These are phyloP conservation scores for Tuber aestivum DNA, from an alignment of 495 filamentous ascomycete species.

Conservation along the genomic window DNA sequence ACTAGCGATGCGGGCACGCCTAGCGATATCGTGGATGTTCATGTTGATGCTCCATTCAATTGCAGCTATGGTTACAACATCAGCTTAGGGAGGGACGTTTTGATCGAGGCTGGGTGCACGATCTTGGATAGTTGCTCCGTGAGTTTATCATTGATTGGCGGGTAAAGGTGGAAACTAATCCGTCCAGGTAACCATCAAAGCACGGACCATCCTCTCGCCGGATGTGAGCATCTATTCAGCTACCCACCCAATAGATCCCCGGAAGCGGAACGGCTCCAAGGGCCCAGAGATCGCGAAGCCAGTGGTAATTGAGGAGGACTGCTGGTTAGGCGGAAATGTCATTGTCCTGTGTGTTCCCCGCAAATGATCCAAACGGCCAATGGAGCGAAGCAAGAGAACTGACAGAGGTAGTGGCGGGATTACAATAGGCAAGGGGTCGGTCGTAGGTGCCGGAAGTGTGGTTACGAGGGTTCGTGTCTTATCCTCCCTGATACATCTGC, in stretches of 20 bases:
- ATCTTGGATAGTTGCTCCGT: slow-evolving; percentile 74
- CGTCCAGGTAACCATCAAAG: slow-evolving; percentile 65
- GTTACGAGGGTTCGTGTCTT: slow-evolving; percentile 69
- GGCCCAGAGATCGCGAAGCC: slow-evolving; percentile 65
- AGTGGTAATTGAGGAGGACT: slow-evolving; percentile 80
- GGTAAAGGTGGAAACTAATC: slow-evolving; percentile 26
- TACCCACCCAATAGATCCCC: slow-evolving; percentile 68
- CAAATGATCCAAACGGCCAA: slow-evolving; percentile 40
- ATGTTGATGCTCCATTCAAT: slow-evolving; percentile 82
- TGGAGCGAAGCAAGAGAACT: too few species aligned
- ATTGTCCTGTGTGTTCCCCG: slow-evolving; percentile 64
- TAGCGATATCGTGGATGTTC: slow-evolving; percentile 64
- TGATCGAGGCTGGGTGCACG: slow-evolving; percentile 78
- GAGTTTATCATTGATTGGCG: slow-evolving; percentile 18
- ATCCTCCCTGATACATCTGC: not conserved
- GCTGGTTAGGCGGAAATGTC: slow-evolving; percentile 78
- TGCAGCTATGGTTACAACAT: slow-evolving; percentile 98
- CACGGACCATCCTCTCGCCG: slow-evolving; percentile 73
- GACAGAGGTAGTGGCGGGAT: slow-evolving; percentile 53
- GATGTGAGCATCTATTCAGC: slow-evolving; percentile 81
- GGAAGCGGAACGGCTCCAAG: slow-evolving; percentile 65
- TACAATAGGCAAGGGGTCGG: slow-evolving; percentile 69
- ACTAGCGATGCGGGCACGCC: slow-evolving; percentile 19
- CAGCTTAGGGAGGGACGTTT: slow-evolving; percentile 75
- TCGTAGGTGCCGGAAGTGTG: slow-evolving; percentile 77